Percentiles rank a stretch among this genome's conserved stretches.
phyloP scores from a whole-genome alignment of 2,329 filamentous ascomycete genomes.

The Clarireedia monteithiana region DNA sequence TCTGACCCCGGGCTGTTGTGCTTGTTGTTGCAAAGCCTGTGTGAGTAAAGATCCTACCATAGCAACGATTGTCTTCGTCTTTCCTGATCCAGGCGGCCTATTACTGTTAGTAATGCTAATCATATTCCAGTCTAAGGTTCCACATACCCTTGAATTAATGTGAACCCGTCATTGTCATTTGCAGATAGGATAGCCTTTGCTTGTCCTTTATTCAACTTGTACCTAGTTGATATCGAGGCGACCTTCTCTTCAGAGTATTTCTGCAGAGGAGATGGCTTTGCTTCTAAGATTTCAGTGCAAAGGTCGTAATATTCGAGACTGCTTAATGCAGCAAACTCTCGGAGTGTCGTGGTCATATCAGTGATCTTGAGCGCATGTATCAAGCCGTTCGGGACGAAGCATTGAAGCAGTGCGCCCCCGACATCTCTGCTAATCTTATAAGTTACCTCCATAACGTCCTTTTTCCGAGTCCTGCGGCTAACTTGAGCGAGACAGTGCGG shows the following conservation, averaged over 20 bases:
- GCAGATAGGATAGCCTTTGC: conserved; percentile 88
- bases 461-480: conserved; percentile 72
- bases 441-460: conserved; percentile 72
- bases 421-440: conserved; percentile 65
- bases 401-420: conserved; percentile 44
- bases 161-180: conserved; percentile 93
- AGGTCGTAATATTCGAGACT: conserved; percentile 93
- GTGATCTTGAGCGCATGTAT: conserved; percentile 77
- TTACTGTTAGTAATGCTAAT: conserved; percentile 18
- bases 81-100: conserved; percentile 88
- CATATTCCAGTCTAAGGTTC: conserved; percentile 8
- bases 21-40: conserved; percentile 33
- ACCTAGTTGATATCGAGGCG: conserved; percentile 62
- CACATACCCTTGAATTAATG: conserved; percentile 77
- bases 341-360: conserved; percentile 88
- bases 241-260: conserved; percentile 71
- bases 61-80: conserved; percentile 96
- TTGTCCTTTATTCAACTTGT: conserved; percentile 80
- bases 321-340: conserved; percentile 87
- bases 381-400: conserved; percentile 60
- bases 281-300: conserved; percentile 83
- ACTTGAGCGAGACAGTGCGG: conserved; percentile 84
- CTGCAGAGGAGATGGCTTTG: conserved; percentile 82
- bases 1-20: conserved; percentile 19
- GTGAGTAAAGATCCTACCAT: conserved; percentile 85